Evolutionary conservation across 2,329 filamentous ascomycete genomes (phyloP), one percentile per base, ranked within the genome.

Genomic region (Diaporthe velutina): DNA sequence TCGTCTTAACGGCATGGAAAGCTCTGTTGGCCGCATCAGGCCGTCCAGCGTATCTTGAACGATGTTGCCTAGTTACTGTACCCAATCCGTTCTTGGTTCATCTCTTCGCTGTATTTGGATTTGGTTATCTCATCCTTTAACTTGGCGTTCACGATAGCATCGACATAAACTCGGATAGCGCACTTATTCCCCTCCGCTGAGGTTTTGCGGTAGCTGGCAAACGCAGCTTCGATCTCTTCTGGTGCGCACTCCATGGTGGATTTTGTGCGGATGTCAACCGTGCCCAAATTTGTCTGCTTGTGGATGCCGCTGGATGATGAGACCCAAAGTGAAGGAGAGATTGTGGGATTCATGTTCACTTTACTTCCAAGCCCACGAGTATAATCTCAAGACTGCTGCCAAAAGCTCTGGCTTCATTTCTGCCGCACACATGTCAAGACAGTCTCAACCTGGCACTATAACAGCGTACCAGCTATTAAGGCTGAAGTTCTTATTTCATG

Each of bases 371-470:
- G 9, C 30, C 30, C 33, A 58, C 9, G 19, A 35, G 55, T n/a
- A n/a, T n/a, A n/a, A n/a, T n/a, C n/a, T n/a, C n/a, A n/a, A n/a
- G n/a, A n/a, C n/a, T n/a, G 22, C 5, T 40, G 33, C 15, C 25
- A 25, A 40, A 60, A 40, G 55, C 22, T 60, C 55, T 40, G 5
- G 55, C 55, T 60, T 60, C 33, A 60, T 60, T 60, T 60, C 55
- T 33, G 55, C 55, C 33, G 55, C 55, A 38, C 2, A 9, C 55
- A 17, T 60, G 33, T 33, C 33, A 40, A 60, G 55, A 17, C 55
- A 40, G 33, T 58, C 55, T 58, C 33, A 19, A 4, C 30, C 8
- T n/a, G 3, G 15, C 4, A 35, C 54, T 35, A 52, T 52, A 52
- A 52, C 15, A n/a, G n/a, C 48, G 48, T 25, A 52, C 48, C 48